Conservation (phyloP, 495 filamentous ascomycete genomes). For the Podospora tetraspora region DNA sequence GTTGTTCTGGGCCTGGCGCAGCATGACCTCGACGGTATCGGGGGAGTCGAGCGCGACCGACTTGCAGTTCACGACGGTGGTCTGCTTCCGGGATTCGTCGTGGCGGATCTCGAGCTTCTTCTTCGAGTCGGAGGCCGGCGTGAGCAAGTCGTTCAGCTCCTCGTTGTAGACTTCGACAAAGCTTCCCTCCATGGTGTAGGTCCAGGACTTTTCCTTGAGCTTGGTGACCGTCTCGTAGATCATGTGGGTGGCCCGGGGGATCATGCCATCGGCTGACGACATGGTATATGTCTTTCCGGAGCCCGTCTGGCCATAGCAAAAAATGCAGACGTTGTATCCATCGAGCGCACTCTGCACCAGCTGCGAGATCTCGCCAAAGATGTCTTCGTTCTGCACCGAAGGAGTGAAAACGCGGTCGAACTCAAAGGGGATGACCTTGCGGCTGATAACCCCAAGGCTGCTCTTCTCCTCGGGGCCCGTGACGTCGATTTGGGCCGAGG, state of each 20-base stretch:
- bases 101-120: slow-evolving; percentile 92
- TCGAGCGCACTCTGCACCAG: slow-evolving; percentile 94
- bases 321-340: slow-evolving; percentile 98
- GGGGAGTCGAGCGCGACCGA: slow-evolving; percentile 73
- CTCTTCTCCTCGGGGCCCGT: slow-evolving; percentile 77
- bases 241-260: slow-evolving; percentile 84
- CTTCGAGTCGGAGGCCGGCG: slow-evolving; percentile 62
- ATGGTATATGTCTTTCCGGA: slow-evolving; percentile 97
- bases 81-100: slow-evolving; percentile 73
- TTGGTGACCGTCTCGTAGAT: slow-evolving; percentile 82
- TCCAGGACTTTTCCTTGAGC: slow-evolving; percentile 87
- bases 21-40: slow-evolving; percentile 69
- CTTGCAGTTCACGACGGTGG: slow-evolving; percentile 76
- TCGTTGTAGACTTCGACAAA: slow-evolving; percentile 99
- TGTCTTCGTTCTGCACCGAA: slow-evolving; percentile 66
- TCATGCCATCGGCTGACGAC: slow-evolving; percentile 91
- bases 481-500: slow-evolving; percentile 79
- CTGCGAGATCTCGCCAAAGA: slow-evolving; percentile 96
- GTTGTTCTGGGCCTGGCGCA: slow-evolving; percentile 73
- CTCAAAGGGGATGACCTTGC: slow-evolving; percentile 75
- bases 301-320: slow-evolving; percentile 97
- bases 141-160: slow-evolving; percentile 86
- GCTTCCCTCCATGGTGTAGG: slow-evolving; percentile 86
- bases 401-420: slow-evolving; percentile 95
- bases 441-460: slow-evolving; percentile 67